phyloP scores from a whole-genome alignment of 1,284 basidiomycete species.

The Pseudozyma tsukubaensis region DNA sequence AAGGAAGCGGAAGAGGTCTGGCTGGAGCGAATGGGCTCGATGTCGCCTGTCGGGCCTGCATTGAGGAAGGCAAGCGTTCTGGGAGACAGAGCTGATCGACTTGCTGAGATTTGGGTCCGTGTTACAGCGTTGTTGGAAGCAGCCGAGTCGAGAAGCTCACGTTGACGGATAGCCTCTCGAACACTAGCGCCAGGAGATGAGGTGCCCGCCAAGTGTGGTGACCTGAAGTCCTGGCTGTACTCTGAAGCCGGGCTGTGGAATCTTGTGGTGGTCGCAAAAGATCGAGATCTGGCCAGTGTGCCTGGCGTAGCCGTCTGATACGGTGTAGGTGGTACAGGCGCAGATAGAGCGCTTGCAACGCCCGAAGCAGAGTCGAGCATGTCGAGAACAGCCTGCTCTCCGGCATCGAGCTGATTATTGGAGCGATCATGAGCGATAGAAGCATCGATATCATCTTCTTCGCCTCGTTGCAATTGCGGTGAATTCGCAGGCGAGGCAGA shows the following conservation, averaged over 20 bases:
- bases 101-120: constrained; percentile 15
- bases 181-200: constrained; percentile 43
- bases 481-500: constrained; percentile 2
- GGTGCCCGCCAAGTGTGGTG: constrained; percentile 33
- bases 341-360: constrained; percentile 19
- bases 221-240: constrained; percentile 42
- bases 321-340: constrained; percentile 25
- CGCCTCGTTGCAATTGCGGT: constrained; percentile 27
- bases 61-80: constrained; percentile 30
- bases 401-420: constrained; percentile 26
- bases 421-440: constrained; percentile 38
- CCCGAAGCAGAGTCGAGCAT: constrained; percentile 52
- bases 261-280: constrained; percentile 32
- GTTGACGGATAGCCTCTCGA: constrained; percentile 36
- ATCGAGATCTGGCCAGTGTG: constrained; percentile 31
- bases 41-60: constrained; percentile 10
- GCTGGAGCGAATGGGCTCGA: constrained; percentile 20
- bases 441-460: constrained; percentile 44
- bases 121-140: constrained; percentile 3
- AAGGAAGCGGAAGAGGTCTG: constrained; percentile 30
- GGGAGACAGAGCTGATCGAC: constrained; percentile 27
- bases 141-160: constrained; percentile 41
- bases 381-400: constrained; percentile 51
- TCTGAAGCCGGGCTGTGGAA: constrained; percentile 43
- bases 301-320: constrained; percentile 41